Base-by-base conservation (phyloP, 164 flowering plant species). In the Sedum album region DNA sequence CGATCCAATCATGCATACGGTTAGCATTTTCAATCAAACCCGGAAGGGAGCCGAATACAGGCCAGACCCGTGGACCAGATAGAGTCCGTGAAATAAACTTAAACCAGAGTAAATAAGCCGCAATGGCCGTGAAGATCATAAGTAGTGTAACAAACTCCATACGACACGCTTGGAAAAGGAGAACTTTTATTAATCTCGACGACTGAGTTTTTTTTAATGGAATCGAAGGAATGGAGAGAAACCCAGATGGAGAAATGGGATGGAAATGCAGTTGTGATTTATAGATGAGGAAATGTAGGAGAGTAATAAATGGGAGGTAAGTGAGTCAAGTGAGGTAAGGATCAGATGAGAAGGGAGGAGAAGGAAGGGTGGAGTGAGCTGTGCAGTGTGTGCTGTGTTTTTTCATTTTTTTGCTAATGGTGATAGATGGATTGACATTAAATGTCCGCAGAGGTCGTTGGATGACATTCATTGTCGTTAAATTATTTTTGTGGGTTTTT, bases 1-100 rank as follows among this genome's bases (percentile, higher is more conserved):
- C 73, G 38, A 77, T 77, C 76, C 76, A 77, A 14, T 77, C 79
- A 31, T 77, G 79, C 75, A 77, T 48, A 60, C 75, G 74, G 13
- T 53, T 66, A 1, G 75, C n/a, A 69, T 77, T 68, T 48, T 61
- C 21, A 18, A 77, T 42, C 30, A 77, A 75, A 23, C 70, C 73
- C 0, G 79, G 79, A 31, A 77, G 74, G 39, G 77, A 74, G 11
- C 79, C 79, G 63, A 73, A 33, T 66, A 77, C 20, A 0, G 79
- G 79, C 79, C 79, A 77, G 53, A 74, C 75, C 44, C 73, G 73
- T 41, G 79, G 79, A 69, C 79, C 79, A 6, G 25, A 46, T 11
- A 74, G 46, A 0, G 76, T 69, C 42, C 77, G 28, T 0, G 73
- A 17, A 11, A 69, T 48, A 60, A 61, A 23, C 9, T 30, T 69